A percentile compares a stretch with the other conserved stretches of the same genome.
Conservation (phyloP, 805 yeast genomes). For the Myxozyma kluyveri region DNA sequence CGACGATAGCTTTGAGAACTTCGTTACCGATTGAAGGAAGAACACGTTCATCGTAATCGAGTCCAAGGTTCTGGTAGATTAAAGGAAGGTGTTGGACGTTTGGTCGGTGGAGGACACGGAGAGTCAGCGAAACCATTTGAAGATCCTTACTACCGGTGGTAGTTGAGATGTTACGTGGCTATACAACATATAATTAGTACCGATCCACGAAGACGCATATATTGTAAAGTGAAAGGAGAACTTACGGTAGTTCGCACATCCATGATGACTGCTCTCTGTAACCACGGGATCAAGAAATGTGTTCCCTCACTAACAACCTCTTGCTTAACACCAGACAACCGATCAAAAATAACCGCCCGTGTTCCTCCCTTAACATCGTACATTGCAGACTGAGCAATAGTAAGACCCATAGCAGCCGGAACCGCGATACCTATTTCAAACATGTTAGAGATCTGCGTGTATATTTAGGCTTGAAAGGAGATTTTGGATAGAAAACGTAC, state of each 20-base stretch:
- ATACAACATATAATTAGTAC: neutral
- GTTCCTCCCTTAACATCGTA: constrained; percentile 96
- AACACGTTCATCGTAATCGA: constrained; percentile 92
- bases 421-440: constrained; percentile 32
- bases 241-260: constrained; percentile 80
- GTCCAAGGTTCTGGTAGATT: constrained; percentile 87
- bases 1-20: constrained; percentile 83
- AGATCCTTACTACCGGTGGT: constrained; percentile 96
- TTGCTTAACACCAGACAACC: constrained; percentile 82
- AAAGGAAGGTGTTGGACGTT: constrained; percentile 77
- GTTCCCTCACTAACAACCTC: constrained; percentile 95
- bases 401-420: constrained; percentile 45
- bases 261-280: constrained; percentile 83
- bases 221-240: neutral
- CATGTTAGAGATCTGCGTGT: no score
- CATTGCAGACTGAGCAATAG: constrained; percentile 76
- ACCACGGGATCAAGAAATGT: constrained; percentile 93
- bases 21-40: constrained; percentile 91
- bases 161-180: constrained; percentile 85
- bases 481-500: constrained; percentile 17
- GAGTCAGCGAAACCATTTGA: constrained; percentile 90
- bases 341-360: constrained; percentile 92
- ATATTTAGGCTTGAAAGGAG: no score
- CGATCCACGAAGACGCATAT: neutral
- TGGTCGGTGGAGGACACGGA: constrained; percentile 92